A percentile compares a stretch with the other conserved stretches of the same genome.
Conservation (phyloP, 441 rosid species). For the Breynia disticha region DNA sequence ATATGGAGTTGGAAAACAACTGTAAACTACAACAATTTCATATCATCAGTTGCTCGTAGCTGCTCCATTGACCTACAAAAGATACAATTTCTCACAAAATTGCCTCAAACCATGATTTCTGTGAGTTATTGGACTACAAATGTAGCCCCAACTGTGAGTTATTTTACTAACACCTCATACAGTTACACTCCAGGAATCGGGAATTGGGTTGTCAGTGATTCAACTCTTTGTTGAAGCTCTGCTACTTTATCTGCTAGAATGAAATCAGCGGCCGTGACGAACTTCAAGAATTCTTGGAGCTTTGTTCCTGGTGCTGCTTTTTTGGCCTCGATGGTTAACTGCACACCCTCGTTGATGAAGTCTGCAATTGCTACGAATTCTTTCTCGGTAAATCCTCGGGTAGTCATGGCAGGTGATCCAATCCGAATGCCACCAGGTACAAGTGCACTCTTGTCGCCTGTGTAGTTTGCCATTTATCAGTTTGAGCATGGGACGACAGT, state of each 20-base stretch:
- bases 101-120: too few species aligned
- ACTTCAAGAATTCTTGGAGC: slow-evolving; percentile 72
- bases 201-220: slow-evolving; percentile 61
- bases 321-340: slow-evolving; percentile 58
- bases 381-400: slow-evolving; percentile 64
- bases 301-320: slow-evolving; percentile 44
- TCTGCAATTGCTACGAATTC: slow-evolving; percentile 62
- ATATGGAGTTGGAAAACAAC: too few species aligned
- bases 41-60: too few species aligned
- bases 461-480: neutral
- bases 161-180: too few species aligned
- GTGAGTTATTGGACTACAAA: too few species aligned
- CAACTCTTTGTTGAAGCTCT: slow-evolving; percentile 50
- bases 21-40: too few species aligned
- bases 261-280: slow-evolving; percentile 45
- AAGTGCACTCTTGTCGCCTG: slow-evolving; percentile 82
- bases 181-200: slow-evolving; percentile 69
- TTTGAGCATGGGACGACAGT: neutral
- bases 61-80: too few species aligned
- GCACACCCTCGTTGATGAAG: slow-evolving; percentile 74
- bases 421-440: slow-evolving; percentile 91
- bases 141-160: too few species aligned
- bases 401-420: slow-evolving; percentile 92
- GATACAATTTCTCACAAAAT: too few species aligned
- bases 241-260: slow-evolving; percentile 38